phyloP scores from a whole-genome alignment of 768 basidiomycete genomes.

The Paxillus involutus region DNA sequence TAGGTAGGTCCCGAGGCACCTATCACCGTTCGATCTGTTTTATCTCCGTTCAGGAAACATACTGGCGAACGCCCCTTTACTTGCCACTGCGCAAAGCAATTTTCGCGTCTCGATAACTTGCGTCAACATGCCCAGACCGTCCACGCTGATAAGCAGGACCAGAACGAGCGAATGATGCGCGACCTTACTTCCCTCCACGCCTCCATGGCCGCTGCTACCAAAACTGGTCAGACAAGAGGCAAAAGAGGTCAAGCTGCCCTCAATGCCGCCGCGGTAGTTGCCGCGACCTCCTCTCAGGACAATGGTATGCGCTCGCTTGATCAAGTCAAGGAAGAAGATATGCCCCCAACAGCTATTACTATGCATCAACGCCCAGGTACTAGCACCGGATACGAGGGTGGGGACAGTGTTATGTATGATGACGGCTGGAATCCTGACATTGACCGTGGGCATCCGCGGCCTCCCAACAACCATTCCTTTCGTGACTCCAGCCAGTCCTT shows the following conservation, averaged over 20 bases:
- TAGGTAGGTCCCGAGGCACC: conserved; percentile 56
- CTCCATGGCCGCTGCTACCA: conserved; percentile 62
- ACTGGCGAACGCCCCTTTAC: conserved; percentile 96
- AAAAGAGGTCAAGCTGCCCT: conserved; percentile 36
- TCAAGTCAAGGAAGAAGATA: conserved; percentile 45
- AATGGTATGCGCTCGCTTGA: conserved; percentile 19
- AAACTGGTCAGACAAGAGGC: conserved; percentile 36
- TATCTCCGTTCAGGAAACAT: conserved; percentile 72
- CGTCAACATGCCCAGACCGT: conserved; percentile 97
- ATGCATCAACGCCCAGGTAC: conserved; percentile 66
- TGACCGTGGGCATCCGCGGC: conserved; percentile 38
- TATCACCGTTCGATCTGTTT: conserved; percentile 20
- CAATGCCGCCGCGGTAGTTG: conserved; percentile 14
- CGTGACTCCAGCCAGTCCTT: conserved; percentile 81
- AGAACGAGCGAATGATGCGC: conserved; percentile 91
- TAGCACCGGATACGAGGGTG: conserved; percentile 69
- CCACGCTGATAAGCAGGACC: conserved; percentile 89
- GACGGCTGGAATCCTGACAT: conserved; percentile 39
- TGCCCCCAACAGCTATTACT: conserved; percentile 23
- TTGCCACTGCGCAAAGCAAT: conserved; percentile 94
- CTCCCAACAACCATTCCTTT: conserved; percentile 63
- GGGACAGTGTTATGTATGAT: conserved; percentile 27
- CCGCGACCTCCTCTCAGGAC: conserved; percentile 17
- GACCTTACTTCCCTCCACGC: conserved; percentile 84
- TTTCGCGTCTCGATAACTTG: conserved; percentile 94